phyloP scores from a whole-genome alignment of 768 basidiomycete species.

The Suillus weaverae region DNA sequence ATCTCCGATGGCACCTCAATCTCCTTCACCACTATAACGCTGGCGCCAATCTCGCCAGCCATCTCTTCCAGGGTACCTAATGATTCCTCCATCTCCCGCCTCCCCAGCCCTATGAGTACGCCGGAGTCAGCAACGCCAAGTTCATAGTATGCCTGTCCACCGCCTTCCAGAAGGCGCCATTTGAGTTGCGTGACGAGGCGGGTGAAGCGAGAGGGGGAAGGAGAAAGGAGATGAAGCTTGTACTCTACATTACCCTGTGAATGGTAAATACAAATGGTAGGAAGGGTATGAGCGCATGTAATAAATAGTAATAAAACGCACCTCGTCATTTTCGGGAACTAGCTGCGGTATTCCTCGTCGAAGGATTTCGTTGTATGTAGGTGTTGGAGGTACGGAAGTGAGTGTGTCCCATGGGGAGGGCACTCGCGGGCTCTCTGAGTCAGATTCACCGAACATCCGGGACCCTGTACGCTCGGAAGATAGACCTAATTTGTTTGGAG shows the following conservation, averaged over 20 bases:
- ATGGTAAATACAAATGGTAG: background rate
- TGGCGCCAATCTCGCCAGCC: conserved; percentile 92
- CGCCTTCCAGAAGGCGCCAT: conserved; percentile 88
- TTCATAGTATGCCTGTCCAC: conserved; percentile 83
- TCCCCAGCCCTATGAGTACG: conserved; percentile 75
- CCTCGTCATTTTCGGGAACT: conserved; percentile 74
- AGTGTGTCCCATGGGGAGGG: conserved; percentile 84
- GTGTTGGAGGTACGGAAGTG: conserved; percentile 52
- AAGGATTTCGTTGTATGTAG: conserved; percentile 30
- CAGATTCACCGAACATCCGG: conserved; percentile 79
- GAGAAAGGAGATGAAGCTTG: conserved; percentile 85
- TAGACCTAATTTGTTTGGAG: background rate
- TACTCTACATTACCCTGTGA: conserved; percentile 87
- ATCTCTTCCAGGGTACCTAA: conserved; percentile 89
- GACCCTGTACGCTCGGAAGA: background rate
- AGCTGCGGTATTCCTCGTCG: conserved; percentile 57
- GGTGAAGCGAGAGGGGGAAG: conserved; percentile 72
- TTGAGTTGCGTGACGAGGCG: conserved; percentile 93
- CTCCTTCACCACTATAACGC: conserved; percentile 88
- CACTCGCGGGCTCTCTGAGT: conserved; percentile 76
- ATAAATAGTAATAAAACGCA: conserved; percentile 19
- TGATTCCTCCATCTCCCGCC: conserved; percentile 74
- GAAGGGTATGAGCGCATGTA: background rate
- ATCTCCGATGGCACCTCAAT: conserved; percentile 70
- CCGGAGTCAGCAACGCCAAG: conserved; percentile 86